These are phyloP conservation scores for Clarireedia hainanense DNA, from an alignment of 2,329 filamentous ascomycete genomes.

Conservation along the genomic window DNA sequence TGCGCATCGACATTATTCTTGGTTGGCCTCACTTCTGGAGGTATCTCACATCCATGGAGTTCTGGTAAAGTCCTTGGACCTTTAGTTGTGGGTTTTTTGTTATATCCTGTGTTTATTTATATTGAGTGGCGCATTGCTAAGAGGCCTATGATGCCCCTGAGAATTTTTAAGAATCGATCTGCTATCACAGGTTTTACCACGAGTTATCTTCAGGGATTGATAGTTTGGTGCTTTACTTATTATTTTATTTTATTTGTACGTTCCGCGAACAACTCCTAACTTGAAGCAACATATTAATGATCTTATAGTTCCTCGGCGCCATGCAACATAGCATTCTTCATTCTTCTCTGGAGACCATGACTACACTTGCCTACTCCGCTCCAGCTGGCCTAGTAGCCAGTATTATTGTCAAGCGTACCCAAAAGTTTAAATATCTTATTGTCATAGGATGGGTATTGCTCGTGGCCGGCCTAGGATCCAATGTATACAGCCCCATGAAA, in stretches of 20 bases:
- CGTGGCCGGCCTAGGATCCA: no score
- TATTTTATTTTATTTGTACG: conserved; percentile 3
- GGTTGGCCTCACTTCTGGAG: conserved; percentile 54
- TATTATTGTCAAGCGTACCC: no score
- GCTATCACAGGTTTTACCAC: conserved; percentile 31
- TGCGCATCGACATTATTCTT: conserved; percentile 48
- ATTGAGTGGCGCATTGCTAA: conserved; percentile 47
- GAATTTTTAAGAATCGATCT: conserved; percentile 53
- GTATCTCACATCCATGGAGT: conserved; percentile 53
- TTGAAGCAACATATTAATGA: background rate
- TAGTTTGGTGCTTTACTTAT: conserved; percentile 16
- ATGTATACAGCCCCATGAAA: no score
- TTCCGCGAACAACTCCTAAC: no score
- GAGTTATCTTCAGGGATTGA: conserved; percentile 14
- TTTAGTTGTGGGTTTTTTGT: conserved; percentile 42
- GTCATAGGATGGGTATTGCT: no score
- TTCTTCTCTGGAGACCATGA: background rate
- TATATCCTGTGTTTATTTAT: conserved; percentile 30
- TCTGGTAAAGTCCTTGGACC: conserved; percentile 53
- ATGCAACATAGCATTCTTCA: background rate
- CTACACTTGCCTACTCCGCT: no score
- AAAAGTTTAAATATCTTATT: no score
- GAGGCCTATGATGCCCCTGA: conserved; percentile 69
- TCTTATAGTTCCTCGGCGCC: background rate
- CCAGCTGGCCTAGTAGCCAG: no score